phyloP scores from a whole-genome alignment of 2,329 filamentous ascomycete species.

The Penicillium brevicompactum region DNA sequence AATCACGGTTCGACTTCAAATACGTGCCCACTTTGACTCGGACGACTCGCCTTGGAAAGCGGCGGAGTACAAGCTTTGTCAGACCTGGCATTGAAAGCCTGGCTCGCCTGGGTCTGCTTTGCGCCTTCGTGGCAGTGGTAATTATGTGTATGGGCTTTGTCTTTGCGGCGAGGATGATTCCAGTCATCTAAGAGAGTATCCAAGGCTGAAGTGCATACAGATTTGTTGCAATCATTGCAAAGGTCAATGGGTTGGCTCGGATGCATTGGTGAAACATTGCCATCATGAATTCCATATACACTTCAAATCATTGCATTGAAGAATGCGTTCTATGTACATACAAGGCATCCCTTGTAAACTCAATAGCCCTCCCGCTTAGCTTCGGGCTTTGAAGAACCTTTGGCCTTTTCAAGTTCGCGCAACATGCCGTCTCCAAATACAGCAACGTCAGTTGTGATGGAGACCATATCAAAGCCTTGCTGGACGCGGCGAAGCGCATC shows the following conservation, averaged over 20 bases:
- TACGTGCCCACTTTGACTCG: conserved; percentile 46
- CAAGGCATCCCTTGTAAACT: neutral
- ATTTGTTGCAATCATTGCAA: too few species aligned
- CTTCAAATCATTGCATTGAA: neutral
- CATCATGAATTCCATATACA: too few species aligned
- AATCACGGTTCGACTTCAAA: conserved; percentile 70
- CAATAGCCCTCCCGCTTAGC: conserved; percentile 19
- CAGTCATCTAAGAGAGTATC: neutral
- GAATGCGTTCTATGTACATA: neutral
- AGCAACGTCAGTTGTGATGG: conserved; percentile 41
- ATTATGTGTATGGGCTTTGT: conserved; percentile 14
- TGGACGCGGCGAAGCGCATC: conserved; percentile 36
- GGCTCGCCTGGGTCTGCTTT: conserved; percentile 29
- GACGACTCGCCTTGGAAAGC: conserved; percentile 30
- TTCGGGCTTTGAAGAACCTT: conserved; percentile 18
- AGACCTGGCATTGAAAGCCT: conserved; percentile 29
- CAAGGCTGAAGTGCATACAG: too few species aligned
- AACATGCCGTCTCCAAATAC: conserved; percentile 37
- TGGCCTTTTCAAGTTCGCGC: conserved; percentile 34
- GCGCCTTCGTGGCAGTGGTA: conserved; percentile 16
- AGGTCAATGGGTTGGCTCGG: too few species aligned
- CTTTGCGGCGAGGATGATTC: conserved; percentile 16
- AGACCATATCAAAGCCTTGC: conserved; percentile 47
- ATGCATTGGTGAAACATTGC: too few species aligned
- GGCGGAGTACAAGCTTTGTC: conserved; percentile 22